A percentile compares a stretch with the other conserved stretches of the same genome.
Evolutionary conservation across 768 basidiomycete species (phyloP).

Genomic region (Leccinum disarticulatum): DNA sequence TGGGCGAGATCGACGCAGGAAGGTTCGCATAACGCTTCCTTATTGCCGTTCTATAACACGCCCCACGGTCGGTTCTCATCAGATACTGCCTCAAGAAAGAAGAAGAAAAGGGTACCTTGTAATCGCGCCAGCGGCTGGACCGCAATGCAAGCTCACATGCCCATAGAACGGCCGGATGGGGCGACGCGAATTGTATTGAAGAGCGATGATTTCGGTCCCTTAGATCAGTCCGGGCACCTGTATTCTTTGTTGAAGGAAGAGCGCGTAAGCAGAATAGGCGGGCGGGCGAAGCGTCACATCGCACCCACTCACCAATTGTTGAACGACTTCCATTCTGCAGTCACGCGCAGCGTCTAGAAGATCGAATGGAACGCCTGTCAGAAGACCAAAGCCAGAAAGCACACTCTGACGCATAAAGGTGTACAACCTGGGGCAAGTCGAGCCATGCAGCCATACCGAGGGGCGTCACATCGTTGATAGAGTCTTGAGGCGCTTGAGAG

Average conservation of each 20-base stretch:
- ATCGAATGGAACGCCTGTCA: background rate
- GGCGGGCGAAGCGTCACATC: slow-evolving; percentile 1
- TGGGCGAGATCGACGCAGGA: slow-evolving; percentile 20
- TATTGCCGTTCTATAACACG: slow-evolving; percentile 31
- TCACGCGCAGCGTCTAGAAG: slow-evolving; percentile 73
- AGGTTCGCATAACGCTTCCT: slow-evolving; percentile 26
- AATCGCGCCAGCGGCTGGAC: slow-evolving; percentile 58
- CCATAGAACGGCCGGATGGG: slow-evolving; percentile 65
- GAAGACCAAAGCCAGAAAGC: slow-evolving; percentile 3
- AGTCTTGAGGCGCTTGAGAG: slow-evolving; percentile 72
- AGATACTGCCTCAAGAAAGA: background rate
- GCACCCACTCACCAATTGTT: slow-evolving; percentile 62
- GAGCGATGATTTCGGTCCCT: slow-evolving; percentile 72
- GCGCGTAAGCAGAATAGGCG: slow-evolving; percentile 5
- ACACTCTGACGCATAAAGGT: slow-evolving; percentile 50
- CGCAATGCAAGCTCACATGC: slow-evolving; percentile 67
- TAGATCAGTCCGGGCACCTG: slow-evolving; percentile 67
- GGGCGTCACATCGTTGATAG: slow-evolving; percentile 73
- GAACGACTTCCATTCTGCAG: slow-evolving; percentile 64
- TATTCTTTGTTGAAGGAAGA: background rate
- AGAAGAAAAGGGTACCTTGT: slow-evolving; percentile 44
- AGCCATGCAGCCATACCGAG: slow-evolving; percentile 81
- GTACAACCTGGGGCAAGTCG: slow-evolving; percentile 58
- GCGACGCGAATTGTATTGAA: slow-evolving; percentile 64
- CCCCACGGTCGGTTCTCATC: slow-evolving; percentile 3